phyloP scores from a whole-genome alignment of 352 stramenopile species.

The Phytophthora cactorum region DNA sequence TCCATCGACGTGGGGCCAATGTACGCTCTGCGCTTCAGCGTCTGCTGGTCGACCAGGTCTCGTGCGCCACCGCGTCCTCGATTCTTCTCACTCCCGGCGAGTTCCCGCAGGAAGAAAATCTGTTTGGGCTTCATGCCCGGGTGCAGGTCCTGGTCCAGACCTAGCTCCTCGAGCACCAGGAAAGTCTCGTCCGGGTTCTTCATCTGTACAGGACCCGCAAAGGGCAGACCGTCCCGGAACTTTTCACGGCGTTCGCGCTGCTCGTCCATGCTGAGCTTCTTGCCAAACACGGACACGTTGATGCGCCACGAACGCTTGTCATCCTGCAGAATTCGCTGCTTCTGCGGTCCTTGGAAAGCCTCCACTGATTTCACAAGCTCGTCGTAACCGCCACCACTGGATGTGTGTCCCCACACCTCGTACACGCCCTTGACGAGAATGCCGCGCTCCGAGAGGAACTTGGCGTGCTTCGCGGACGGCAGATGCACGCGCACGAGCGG shows the following conservation, averaged over 20 bases:
- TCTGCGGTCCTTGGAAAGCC: constrained; percentile 40
- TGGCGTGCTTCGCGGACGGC: constrained; percentile 63
- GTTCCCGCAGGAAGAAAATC: constrained; percentile 74
- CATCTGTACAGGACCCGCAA: constrained; percentile 76
- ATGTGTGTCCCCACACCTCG: constrained; percentile 69
- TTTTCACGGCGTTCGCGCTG: constrained; percentile 55
- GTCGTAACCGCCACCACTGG: constrained; percentile 43
- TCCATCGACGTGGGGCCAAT: constrained; percentile 98
- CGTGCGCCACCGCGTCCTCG: constrained; percentile 66
- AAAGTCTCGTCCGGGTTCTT: constrained; percentile 75
- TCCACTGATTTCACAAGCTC: constrained; percentile 57
- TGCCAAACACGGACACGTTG: constrained; percentile 77
- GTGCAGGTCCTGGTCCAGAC: constrained; percentile 54
- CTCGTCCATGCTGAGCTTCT: constrained; percentile 79
- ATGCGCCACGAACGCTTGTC: constrained; percentile 72
- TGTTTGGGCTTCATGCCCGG: constrained; percentile 51
- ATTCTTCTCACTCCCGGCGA: constrained; percentile 78
- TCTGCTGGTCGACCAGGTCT: constrained; percentile 91
- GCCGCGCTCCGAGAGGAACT: constrained; percentile 78
- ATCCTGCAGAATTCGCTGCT: constrained; percentile 56
- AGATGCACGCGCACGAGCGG: constrained; percentile 70
- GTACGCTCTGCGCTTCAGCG: constrained; percentile 94
- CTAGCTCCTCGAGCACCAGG: constrained; percentile 77
- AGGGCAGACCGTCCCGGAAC: constrained; percentile 64
- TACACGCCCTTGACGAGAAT: constrained; percentile 88